These are phyloP conservation scores for Tillandsia fasciculata DNA, from an alignment of 176 grass and related monocot genomes.

Conservation along the genomic window DNA sequence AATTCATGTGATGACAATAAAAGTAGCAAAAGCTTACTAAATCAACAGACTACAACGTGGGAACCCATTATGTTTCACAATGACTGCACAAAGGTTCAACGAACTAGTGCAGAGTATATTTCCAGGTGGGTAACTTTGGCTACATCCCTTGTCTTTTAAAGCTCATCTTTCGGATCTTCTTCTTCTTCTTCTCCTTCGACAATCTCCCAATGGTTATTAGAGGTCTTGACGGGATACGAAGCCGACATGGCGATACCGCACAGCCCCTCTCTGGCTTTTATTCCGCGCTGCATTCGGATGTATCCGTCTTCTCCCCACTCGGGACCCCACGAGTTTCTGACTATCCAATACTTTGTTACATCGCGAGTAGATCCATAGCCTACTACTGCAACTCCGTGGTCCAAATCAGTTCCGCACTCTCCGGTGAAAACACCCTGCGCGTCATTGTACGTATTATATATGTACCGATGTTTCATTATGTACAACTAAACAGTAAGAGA, in stretches of 20 bases:
- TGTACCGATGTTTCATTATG: no score
- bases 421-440: conserved; percentile 36
- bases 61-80: not conserved
- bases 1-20: not conserved
- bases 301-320: conserved; percentile 54
- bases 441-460: not conserved
- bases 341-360: conserved; percentile 53
- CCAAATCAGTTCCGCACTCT: conserved; percentile 28
- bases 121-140: not conserved
- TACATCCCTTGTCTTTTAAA: conserved; percentile 1
- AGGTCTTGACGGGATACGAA: conserved; percentile 40
- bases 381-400: conserved; percentile 44
- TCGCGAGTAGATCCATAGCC: conserved; percentile 30
- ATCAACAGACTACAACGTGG: not conserved
- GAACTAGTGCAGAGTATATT: not conserved
- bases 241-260: conserved; percentile 49
- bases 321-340: conserved; percentile 51
- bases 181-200: not conserved
- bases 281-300: conserved; percentile 43
- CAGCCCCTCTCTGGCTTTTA: conserved; percentile 20
- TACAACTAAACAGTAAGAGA: not conserved
- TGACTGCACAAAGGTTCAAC: not conserved
- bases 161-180: not conserved
- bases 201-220: conserved; percentile 9
- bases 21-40: not conserved